Evolutionary conservation across 352 stramenopile genomes (phyloP), one percentile per base, ranked within the genome.

Genomic region (Plasmopara viticola): DNA sequence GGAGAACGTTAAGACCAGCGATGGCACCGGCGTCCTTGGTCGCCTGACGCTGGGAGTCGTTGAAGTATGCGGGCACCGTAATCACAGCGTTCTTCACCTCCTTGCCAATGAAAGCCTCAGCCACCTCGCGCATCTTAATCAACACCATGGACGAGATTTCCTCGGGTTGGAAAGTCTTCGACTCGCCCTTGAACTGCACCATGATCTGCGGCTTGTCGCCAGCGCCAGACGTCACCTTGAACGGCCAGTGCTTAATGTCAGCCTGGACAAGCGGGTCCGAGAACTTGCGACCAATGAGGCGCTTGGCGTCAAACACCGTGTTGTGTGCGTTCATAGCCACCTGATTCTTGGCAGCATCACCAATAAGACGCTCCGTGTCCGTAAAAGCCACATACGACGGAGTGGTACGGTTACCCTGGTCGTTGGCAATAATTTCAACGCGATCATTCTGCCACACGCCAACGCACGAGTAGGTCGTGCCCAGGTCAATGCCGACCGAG

Each of bases 141-240:
- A 99, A 72, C 33, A 99, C 81, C 97, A 99, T 99, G 55, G 96
- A 95, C 38, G 94, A 99, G 17, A 99, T 78, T 69, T 99, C 97
- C 79, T 99, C 97, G 2, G 97, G 96, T 4, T 92, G 81, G 64
- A 98, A 99, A 40, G 79, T 70, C 63, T 97, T 94, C 46, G 78
- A 88, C 62, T 98, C 90, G 20, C 84, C 86, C 66, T 95, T 93
- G 54, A 92, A 56, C 33, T 71, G 70, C 25, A 99, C 94, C 66
- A 98, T 77, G 46, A 99, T 96, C 61, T 87, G 94, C 10, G 87
- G 88, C 64, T 94, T 90, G 53, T 76, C 81, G 9, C 86, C 83
- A 55, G 96, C 87, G 61, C 97, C 95, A 12, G 98, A 59, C 17
- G 10, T 13, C 46, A 99, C 92, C 3, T 98, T 68, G 79, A 98